Percentiles rank a stretch among this genome's conserved stretches.
Evolutionary conservation across 2,329 filamentous ascomycete genomes (phyloP).

Genomic region (Diaporthe helianthi): DNA sequence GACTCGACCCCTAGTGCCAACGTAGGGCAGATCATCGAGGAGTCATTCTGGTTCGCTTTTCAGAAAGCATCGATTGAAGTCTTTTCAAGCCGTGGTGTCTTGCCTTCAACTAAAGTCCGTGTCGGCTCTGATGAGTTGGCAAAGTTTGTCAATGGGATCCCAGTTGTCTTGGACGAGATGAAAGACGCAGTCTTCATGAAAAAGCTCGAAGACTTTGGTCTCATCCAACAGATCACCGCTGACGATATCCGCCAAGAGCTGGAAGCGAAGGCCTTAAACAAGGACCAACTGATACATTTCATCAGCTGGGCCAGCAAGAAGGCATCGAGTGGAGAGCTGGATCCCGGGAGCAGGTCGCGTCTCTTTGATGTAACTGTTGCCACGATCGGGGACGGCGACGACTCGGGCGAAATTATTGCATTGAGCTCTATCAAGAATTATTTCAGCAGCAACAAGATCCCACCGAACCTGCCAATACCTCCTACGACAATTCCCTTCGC

Average conservation of each 20-base stretch:
- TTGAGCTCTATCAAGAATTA: slow-evolving; percentile 79
- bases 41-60: slow-evolving; percentile 95
- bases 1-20: slow-evolving; percentile 89
- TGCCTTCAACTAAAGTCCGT: slow-evolving; percentile 84
- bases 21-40: slow-evolving; percentile 87
- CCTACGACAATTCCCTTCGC: slow-evolving; percentile 82
- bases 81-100: slow-evolving; percentile 84
- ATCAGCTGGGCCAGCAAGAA: slow-evolving; percentile 83
- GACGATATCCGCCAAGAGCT: slow-evolving; percentile 85
- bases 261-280: slow-evolving; percentile 79
- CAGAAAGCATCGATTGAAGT: slow-evolving; percentile 84
- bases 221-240: slow-evolving; percentile 87
- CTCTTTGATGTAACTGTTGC: slow-evolving; percentile 84
- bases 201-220: slow-evolving; percentile 81
- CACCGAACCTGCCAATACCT: slow-evolving; percentile 81
- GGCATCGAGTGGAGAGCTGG: slow-evolving; percentile 74
- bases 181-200: slow-evolving; percentile 77
- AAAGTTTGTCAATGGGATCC: slow-evolving; percentile 86
- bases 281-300: slow-evolving; percentile 81
- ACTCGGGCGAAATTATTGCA: slow-evolving; percentile 74
- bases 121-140: slow-evolving; percentile 71
- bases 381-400: slow-evolving; percentile 63
- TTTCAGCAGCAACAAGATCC: slow-evolving; percentile 78
- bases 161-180: slow-evolving; percentile 81
- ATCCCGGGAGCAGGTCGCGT: slow-evolving; percentile 68